Percentiles rank a stretch among this genome's conserved stretches.
phyloP scores from a whole-genome alignment of 441 rosid genomes.

The Geranium incanum region DNA sequence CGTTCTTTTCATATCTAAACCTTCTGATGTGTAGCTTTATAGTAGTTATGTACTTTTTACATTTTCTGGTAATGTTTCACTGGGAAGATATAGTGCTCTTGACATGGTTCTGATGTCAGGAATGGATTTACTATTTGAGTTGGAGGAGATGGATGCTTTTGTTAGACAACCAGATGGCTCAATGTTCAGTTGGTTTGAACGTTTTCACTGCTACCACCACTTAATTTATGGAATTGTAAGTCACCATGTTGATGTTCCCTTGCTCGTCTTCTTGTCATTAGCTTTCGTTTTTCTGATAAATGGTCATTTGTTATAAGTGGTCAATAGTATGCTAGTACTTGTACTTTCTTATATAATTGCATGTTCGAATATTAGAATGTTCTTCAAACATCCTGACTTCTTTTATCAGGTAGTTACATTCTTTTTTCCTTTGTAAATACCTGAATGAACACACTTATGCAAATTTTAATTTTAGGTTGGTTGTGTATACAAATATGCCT shows the following conservation, averaged over 20 bases:
- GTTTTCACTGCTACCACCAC: slow-evolving; percentile 64
- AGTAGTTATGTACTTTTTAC: neutral
- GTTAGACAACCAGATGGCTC: slow-evolving; percentile 73
- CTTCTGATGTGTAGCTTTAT: neutral
- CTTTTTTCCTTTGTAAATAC: neutral
- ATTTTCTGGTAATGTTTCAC: neutral
- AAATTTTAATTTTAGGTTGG: neutral
- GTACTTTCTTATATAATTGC: neutral
- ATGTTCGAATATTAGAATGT: neutral
- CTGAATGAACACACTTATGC: slow-evolving; percentile 9
- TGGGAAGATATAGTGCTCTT: neutral
- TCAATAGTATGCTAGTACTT: neutral
- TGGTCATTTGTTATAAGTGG: neutral
- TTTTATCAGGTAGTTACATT: too few species aligned
- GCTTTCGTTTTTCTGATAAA: neutral
- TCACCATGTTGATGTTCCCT: slow-evolving; percentile 8
- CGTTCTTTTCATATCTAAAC: neutral
- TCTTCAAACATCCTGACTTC: neutral
- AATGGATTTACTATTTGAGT: slow-evolving; percentile 80
- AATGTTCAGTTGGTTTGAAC: slow-evolving; percentile 88
- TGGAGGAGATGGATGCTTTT: slow-evolving; percentile 72
- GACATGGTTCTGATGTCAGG: slow-evolving; percentile 39
- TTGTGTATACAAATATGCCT: neutral
- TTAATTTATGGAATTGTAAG: slow-evolving; percentile 63
- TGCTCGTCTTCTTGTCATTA: neutral